phyloP scores from a whole-genome alignment of 1,284 basidiomycete genomes.

The Boletus semigastroideus region DNA sequence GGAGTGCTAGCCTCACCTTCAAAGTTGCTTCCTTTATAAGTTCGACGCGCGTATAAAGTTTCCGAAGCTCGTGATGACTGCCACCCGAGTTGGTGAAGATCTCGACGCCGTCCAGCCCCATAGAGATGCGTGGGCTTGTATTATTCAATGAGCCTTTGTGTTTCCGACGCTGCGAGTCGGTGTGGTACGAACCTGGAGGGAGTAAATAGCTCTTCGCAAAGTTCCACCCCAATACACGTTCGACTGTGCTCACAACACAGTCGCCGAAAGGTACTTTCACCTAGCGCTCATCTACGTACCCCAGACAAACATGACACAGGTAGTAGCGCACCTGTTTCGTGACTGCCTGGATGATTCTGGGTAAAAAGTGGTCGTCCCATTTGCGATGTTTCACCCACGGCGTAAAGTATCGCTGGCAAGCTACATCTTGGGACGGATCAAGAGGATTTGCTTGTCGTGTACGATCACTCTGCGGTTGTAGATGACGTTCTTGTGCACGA shows the following conservation, averaged over 20 bases:
- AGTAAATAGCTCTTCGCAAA: slow-evolving; percentile 98
- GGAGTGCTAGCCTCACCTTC: slow-evolving; percentile 55
- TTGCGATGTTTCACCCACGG: slow-evolving; percentile 90
- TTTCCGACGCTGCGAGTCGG: neutral
- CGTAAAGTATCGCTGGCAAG: slow-evolving; percentile 94
- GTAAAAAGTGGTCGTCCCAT: slow-evolving; percentile 88
- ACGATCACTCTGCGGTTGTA: slow-evolving; percentile 96
- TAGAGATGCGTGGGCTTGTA: slow-evolving; percentile 83
- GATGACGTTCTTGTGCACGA: slow-evolving; percentile 94
- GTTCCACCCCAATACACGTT: slow-evolving; percentile 96
- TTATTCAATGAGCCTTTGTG: slow-evolving; percentile 6
- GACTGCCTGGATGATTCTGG: slow-evolving; percentile 80
- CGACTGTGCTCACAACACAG: slow-evolving; percentile 86
- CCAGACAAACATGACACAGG: neutral
- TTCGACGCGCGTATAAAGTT: slow-evolving; percentile 88
- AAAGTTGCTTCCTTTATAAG: slow-evolving; percentile 96
- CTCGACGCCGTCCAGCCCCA: slow-evolving; percentile 98
- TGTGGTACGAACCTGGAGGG: slow-evolving; percentile 71
- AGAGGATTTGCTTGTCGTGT: slow-evolving; percentile 80
- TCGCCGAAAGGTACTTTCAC: slow-evolving; percentile 93
- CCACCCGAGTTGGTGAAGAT: slow-evolving; percentile 98
- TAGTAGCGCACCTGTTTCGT: slow-evolving; percentile 82
- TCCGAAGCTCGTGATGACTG: slow-evolving; percentile 96
- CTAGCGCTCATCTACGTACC: slow-evolving; percentile 32
- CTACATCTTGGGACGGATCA: slow-evolving; percentile 99